Evolutionary conservation across 257 asterid genomes (phyloP).

Genomic region (Knoxia roxburghii): DNA sequence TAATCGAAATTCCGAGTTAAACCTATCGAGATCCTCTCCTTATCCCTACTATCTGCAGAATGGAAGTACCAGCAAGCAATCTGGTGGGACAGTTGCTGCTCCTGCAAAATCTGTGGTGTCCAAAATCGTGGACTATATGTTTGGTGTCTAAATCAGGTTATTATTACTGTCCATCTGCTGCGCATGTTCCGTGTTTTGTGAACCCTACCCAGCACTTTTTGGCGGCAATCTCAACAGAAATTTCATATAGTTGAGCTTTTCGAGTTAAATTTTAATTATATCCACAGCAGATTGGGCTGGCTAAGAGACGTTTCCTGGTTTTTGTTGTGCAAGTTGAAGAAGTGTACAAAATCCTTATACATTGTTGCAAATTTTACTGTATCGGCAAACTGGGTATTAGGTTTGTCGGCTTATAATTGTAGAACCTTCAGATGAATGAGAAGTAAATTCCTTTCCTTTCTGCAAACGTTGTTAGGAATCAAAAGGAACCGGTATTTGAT

Average conservation of each 20-base stretch:
- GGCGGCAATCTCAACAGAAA: background rate
- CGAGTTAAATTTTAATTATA: background rate
- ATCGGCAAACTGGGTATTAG: too few species aligned
- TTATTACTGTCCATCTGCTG: background rate
- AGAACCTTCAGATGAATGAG: too few species aligned
- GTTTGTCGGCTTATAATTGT: too few species aligned
- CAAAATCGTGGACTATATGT: constrained; percentile 87
- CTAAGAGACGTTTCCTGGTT: background rate
- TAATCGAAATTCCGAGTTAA: constrained; percentile 39
- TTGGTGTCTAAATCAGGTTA: constrained; percentile 49
- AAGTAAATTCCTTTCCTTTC: background rate
- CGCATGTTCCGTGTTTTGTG: background rate
- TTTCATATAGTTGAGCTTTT: background rate
- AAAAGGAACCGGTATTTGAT: background rate
- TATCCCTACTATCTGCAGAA: constrained; percentile 62
- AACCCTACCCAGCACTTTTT: background rate
- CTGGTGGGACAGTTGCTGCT: constrained; percentile 71
- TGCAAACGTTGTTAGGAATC: background rate
- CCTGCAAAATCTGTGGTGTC: constrained; percentile 87
- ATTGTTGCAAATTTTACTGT: background rate
- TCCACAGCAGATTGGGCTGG: background rate
- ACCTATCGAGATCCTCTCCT: constrained; percentile 49
- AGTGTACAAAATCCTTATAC: background rate
- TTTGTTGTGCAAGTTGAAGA: background rate
- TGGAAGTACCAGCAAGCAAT: constrained; percentile 40